Evolutionary conservation across 768 basidiomycete species (phyloP), one percentile per base, ranked within the genome.

Genomic region (Mycena alexandri): DNA sequence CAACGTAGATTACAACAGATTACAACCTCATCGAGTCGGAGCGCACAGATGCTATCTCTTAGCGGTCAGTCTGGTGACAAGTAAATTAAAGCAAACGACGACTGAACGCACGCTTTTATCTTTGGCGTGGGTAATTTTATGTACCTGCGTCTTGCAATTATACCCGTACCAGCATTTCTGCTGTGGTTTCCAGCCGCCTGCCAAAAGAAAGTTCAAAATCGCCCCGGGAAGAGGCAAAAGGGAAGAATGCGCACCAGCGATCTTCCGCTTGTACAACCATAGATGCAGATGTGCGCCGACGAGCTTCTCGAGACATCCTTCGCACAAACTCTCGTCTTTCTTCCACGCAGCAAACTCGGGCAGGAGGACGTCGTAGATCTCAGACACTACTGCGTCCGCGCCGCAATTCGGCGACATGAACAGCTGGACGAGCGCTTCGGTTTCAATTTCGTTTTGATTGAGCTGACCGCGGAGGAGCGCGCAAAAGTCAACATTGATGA

Each of bases 101-200:
- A 65, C 68, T n/a, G n/a, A n/a, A n/a, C n/a, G 17, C n/a, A 70
- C 68, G 42, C 65, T 70, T 24, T 62, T 70, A 7, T 61, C 60
- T 44, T 43, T 57, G 5, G 63, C 68, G 29, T 69, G 68, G 19
- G 36, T 47, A 11, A 21, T 13, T 17, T 63, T 68, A 47, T 63
- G 61, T 22, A 42, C 52, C 52, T 70, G 69, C 29, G 65, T 70
- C 33, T 47, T 63, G 46, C 65, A 70, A 42, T 67, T 51, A 29
- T 66, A 70, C 3, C 65, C 65, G 19, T 70, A 66, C 69, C 69
- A 63, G 61, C 69, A 70, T 16, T 70, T 67, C 12, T 58, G 65
- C 51, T 61, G 59, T 33, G 55, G 44, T 17, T 25, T 70, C 69
- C 69, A 70, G 29, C 61, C 64, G 36, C 55, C 69, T 65, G 22